A percentile compares a stretch with the other conserved stretches of the same genome.
Evolutionary conservation across 2,329 filamentous ascomycete genomes (phyloP).

Genomic region (Akanthomyces dipterigenus): DNA sequence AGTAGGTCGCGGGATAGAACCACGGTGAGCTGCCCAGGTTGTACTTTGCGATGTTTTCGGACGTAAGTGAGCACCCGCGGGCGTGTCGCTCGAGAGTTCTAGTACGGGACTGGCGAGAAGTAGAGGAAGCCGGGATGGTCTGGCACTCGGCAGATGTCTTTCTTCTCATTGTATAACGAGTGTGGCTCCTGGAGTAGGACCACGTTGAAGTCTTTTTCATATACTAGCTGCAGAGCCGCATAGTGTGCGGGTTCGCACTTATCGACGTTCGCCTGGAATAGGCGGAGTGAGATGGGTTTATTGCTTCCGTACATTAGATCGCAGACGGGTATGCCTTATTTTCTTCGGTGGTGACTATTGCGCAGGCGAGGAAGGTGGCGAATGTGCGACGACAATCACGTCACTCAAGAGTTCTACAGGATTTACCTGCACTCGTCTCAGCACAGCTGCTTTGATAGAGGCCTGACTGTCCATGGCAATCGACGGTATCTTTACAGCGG

Average conservation of each 20-base stretch:
- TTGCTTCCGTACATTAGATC: not conserved
- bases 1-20: not conserved
- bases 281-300: not conserved
- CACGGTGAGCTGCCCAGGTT: constrained; percentile 12
- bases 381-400: not conserved
- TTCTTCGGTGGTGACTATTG: not conserved
- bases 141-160: not conserved
- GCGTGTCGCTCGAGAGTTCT: not conserved
- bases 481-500: not conserved
- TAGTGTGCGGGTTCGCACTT: not conserved
- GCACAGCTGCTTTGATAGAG: not conserved
- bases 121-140: not conserved
- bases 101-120: not conserved
- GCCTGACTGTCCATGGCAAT: not conserved
- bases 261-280: constrained; percentile 3
- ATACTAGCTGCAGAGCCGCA: not conserved
- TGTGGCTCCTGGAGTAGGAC: not conserved
- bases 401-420: not conserved
- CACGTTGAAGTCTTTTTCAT: constrained; percentile 1
- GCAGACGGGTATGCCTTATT: not conserved
- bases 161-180: not conserved
- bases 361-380: not conserved
- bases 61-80: not conserved
- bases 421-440: not conserved
- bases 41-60: not conserved